Base-by-base conservation (phyloP, 2,329 filamentous ascomycete genomes). In the Metarhizium brunneum region DNA sequence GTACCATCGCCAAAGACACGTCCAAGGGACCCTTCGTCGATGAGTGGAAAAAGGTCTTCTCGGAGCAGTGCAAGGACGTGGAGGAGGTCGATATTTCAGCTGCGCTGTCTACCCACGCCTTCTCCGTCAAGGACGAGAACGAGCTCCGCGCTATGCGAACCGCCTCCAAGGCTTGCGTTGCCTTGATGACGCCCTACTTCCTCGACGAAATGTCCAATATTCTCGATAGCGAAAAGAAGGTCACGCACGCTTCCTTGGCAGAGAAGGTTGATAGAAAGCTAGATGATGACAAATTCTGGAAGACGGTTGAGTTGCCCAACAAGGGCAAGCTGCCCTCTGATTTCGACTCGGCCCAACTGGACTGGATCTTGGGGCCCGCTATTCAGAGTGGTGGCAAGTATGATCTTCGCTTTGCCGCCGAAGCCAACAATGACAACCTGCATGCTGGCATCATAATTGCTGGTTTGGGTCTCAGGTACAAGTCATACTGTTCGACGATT, bases 201-300 rank as follows among this genome's bases (percentile, higher is more conserved):
- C 86, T 99, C 61, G 94, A 99, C 68, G 92, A 96, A 70, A 97
- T 99, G 92, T 96, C 92, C 52, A 87, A 88, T 63, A 87, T 97
- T 53, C 83, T 99, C 58, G 94, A 99, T 67, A 87, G 92, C 62
- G 95, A 97, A 71, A 96, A 96, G 78, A 96, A 96, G 69, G 90
- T 97, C 68, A 94, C 91, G 60, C 94, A 99, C 73, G 89, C 86
- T 61, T 80, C 81, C 2, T 80, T 99, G 7, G 85, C 89, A n/a
- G 85, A 90, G 65, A 94, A 92, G 71, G 87, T 99, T 36, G 85
- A 92, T 62, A 83, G 85, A 65, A 96, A 96, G 74, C 86, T 99
- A 56, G 92, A 97, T 64, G 91, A 99, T 64, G 78, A 83, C 53
- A 95, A 95, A 65, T 99, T 95, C 69, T 99, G 96, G 83, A 88